Evolutionary conservation across 1,139 yeast species (phyloP).

Genomic region (Hemisphaericaspora xylanilytica): DNA sequence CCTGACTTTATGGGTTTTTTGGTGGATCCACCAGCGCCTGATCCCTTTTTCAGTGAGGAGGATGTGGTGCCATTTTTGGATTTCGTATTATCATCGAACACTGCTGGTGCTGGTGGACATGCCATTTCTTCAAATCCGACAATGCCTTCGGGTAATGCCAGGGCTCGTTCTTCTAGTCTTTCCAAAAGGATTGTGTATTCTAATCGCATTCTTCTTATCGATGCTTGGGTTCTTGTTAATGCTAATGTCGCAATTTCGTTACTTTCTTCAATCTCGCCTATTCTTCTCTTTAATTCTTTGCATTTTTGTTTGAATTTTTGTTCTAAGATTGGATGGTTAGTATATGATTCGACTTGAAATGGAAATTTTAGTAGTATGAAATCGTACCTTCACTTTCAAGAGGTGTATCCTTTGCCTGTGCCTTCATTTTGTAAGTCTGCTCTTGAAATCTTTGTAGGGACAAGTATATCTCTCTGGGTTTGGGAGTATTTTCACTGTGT

Average conservation of each 20-base stretch:
- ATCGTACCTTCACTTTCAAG: slow-evolving; percentile 46
- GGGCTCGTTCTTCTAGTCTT: slow-evolving; percentile 63
- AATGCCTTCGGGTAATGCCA: slow-evolving; percentile 31
- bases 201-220: slow-evolving; percentile 74
- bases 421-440: slow-evolving; percentile 10
- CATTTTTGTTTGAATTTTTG: slow-evolving; percentile 59
- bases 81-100: slow-evolving; percentile 33
- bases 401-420: slow-evolving; percentile 28
- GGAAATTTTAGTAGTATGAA: background rate
- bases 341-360: background rate
- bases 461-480: too few species aligned
- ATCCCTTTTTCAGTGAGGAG: slow-evolving; percentile 11
- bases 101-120: slow-evolving; percentile 41
- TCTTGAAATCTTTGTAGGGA: background rate
- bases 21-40: slow-evolving; percentile 9
- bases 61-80: slow-evolving; percentile 20
- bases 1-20: background rate
- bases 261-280: slow-evolving; percentile 71
- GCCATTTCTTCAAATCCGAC: slow-evolving; percentile 40
- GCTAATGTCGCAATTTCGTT: slow-evolving; percentile 80
- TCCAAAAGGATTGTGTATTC: slow-evolving; percentile 83
- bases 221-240: slow-evolving; percentile 71
- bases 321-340: slow-evolving; percentile 22
- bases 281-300: slow-evolving; percentile 67
- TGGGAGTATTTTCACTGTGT: too few species aligned